Evolutionary conservation across 345 rosid species (phyloP).

Genomic region (Geranium brycei): DNA sequence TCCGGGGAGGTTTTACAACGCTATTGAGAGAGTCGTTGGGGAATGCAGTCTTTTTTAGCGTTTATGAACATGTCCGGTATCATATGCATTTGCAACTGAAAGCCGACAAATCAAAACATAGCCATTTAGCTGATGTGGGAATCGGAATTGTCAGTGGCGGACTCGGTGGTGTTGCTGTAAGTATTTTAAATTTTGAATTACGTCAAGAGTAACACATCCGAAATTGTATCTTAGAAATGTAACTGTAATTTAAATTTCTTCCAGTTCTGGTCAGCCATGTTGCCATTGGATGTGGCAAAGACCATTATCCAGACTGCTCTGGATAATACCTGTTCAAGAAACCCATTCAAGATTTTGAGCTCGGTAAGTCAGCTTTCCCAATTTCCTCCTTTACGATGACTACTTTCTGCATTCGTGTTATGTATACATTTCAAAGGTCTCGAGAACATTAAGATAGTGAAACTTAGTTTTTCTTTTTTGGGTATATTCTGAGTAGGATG

Average conservation of each 20-base stretch:
- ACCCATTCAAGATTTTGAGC: conserved; percentile 61
- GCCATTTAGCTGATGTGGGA: conserved; percentile 63
- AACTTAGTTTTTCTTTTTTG: too few species aligned
- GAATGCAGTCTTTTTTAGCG: conserved; percentile 68
- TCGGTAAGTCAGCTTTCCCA: conserved; percentile 29
- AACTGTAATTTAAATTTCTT: not conserved
- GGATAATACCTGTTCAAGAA: conserved; percentile 40
- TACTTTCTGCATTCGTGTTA: not conserved
- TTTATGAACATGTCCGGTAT: conserved; percentile 64
- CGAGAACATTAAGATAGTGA: not conserved
- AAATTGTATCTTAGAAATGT: not conserved
- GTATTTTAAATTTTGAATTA: conserved; percentile 9
- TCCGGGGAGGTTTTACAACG: conserved; percentile 76
- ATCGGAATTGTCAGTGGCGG: conserved; percentile 78
- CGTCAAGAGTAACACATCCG: not conserved
- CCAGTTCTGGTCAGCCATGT: conserved; percentile 71
- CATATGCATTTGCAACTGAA: conserved; percentile 48
- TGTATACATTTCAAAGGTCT: not conserved
- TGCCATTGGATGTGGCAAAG: conserved; percentile 86
- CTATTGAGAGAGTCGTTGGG: conserved; percentile 74
- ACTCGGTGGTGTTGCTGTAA: conserved; percentile 90
- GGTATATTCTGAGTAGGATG: too few species aligned
- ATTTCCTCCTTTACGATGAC: conserved; percentile 9
- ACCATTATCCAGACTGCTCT: conserved; percentile 78
- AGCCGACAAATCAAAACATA: conserved; percentile 28